Percentiles rank a stretch among this genome's conserved stretches.
Evolutionary conservation across 257 asterid genomes (phyloP).

Genomic region (Solanum lignicaule): DNA sequence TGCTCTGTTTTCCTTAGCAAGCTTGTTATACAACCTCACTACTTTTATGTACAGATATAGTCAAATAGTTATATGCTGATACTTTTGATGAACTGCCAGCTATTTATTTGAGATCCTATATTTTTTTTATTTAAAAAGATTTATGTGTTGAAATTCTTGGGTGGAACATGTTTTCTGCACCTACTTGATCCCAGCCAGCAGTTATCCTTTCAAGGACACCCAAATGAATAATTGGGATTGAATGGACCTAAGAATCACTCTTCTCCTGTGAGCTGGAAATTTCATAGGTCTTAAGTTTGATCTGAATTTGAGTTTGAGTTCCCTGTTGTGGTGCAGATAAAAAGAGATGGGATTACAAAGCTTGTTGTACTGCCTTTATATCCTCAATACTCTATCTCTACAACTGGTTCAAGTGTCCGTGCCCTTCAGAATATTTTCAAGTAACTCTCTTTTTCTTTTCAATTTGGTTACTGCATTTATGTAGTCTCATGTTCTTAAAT

Average conservation of each 20-base stretch:
- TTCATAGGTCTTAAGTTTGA: not conserved
- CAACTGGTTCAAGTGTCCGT: constrained; percentile 94
- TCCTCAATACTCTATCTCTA: constrained; percentile 93
- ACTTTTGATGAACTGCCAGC: not conserved
- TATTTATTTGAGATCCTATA: not conserved
- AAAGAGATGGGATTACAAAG: constrained; percentile 67
- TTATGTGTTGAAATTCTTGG: not conserved
- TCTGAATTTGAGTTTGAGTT: not conserved
- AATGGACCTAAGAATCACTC: not conserved
- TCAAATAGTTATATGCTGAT: not conserved
- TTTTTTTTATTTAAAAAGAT: not conserved
- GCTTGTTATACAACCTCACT: not conserved
- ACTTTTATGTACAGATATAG: not conserved
- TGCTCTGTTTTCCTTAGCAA: not conserved
- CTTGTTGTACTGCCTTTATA: constrained; percentile 91
- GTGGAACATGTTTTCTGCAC: not conserved
- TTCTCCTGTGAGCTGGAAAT: not conserved
- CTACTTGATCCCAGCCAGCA: not conserved
- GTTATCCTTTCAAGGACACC: not conserved
- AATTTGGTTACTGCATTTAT: not conserved
- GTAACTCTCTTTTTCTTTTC: constrained; percentile 13
- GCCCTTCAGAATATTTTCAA: constrained; percentile 70
- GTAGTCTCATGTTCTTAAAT: not conserved
- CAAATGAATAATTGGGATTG: not conserved
- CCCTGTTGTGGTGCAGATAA: constrained; percentile 41